Percentiles rank a stretch among this genome's conserved stretches.
Evolutionary conservation across 495 filamentous ascomycete genomes (phyloP).

Genomic region (Amniculicola lignicola): DNA sequence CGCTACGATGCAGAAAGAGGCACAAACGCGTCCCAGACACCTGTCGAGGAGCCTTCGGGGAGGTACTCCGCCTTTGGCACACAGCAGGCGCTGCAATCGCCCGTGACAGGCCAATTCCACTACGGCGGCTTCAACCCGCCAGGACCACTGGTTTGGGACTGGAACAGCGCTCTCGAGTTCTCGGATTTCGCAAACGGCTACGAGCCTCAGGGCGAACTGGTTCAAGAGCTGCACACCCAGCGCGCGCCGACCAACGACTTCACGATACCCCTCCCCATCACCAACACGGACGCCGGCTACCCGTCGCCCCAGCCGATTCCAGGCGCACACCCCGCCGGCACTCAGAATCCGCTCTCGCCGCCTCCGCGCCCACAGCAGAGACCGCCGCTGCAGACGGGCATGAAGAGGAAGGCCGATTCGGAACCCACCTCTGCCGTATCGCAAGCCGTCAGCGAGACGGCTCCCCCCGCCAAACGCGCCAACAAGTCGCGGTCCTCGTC

Average conservation of each 20-base stretch:
- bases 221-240: constrained; percentile 36
- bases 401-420: constrained; percentile 39
- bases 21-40: constrained; percentile 14
- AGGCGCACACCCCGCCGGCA: neutral
- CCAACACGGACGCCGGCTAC: constrained; percentile 15
- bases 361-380: constrained; percentile 15
- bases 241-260: constrained; percentile 33
- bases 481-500: constrained; percentile 32
- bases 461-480: constrained; percentile 25
- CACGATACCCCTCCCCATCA: constrained; percentile 35
- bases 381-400: constrained; percentile 29
- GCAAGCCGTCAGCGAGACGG: constrained; percentile 8
- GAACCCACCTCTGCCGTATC: constrained; percentile 35
- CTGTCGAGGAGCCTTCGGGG: constrained; percentile 7
- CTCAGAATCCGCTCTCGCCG: constrained; percentile 28
- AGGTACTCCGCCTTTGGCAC: constrained; percentile 10
- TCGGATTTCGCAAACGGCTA: constrained; percentile 37
- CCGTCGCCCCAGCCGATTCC: constrained; percentile 15
- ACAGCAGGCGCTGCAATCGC: neutral
- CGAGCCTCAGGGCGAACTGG: constrained; percentile 43
- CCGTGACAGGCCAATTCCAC: constrained; percentile 17
- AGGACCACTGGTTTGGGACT: constrained; percentile 36
- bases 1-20: constrained; percentile 19
- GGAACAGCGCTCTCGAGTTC: constrained; percentile 35
- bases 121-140: constrained; percentile 20